Conservation (phyloP, 2,329 filamentous ascomycete genomes). For the Incumbomyces delicatus region DNA sequence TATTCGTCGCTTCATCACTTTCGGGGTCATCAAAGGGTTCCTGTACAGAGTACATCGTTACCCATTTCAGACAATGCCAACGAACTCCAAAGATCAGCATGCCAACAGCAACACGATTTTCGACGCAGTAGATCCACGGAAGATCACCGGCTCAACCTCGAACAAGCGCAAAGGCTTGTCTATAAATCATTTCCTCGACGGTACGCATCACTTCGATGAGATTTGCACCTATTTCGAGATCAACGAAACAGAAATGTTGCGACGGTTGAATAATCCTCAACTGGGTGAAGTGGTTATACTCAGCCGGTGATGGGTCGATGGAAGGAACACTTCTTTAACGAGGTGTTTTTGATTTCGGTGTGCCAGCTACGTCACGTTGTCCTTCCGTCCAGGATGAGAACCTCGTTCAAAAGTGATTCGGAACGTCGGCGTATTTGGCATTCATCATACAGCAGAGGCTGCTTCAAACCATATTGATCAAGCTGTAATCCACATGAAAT, state of each 20-base stretch:
- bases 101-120: background rate
- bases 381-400: too few species aligned
- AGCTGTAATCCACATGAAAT: background rate
- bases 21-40: slow-evolving; percentile 90
- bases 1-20: slow-evolving; percentile 83
- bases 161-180: background rate
- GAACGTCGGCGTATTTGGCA: too few species aligned
- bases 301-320: slow-evolving; percentile 28
- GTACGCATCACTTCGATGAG: slow-evolving; percentile 41
- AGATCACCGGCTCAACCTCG: background rate
- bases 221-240: slow-evolving; percentile 42
- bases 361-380: too few species aligned
- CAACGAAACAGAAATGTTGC: slow-evolving; percentile 37
- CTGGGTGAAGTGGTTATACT: slow-evolving; percentile 36
- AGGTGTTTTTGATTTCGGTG: too few species aligned
- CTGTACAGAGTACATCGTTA: slow-evolving; percentile 91
- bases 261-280: slow-evolving; percentile 29
- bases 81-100: background rate
- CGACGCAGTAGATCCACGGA: too few species aligned
- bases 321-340: too few species aligned
- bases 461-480: background rate
- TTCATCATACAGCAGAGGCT: too few species aligned
- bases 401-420: too few species aligned
- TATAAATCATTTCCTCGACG: slow-evolving; percentile 36
- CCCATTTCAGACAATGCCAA: slow-evolving; percentile 46